These are phyloP conservation scores for Saccharomycopsis lassenensis DNA, from an alignment of 805 yeast genomes.

Conservation along the genomic window DNA sequence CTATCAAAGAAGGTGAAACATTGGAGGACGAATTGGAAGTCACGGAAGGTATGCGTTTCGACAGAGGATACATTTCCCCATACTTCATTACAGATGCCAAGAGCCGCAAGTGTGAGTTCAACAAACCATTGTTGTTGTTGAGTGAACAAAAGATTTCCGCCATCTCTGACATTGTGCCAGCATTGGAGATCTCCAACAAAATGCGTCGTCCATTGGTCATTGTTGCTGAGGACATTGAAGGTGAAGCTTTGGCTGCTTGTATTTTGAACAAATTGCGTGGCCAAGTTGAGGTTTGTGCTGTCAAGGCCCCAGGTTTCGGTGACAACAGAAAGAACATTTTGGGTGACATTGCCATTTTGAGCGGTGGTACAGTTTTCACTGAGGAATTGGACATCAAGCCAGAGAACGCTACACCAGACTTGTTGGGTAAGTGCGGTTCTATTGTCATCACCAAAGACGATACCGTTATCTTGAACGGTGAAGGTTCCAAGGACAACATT, in stretches of 20 bases:
- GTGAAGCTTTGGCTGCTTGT: constrained; percentile 98
- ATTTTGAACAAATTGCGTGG: constrained; percentile 95
- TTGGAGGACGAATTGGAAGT: constrained; percentile 93
- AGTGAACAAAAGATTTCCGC: constrained; percentile 89
- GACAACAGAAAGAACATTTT: constrained; percentile 95
- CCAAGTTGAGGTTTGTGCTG: constrained; percentile 95
- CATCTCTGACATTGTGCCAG: constrained; percentile 84
- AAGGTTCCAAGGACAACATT: constrained; percentile 73
- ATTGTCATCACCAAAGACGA: constrained; percentile 92
- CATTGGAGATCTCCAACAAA: constrained; percentile 87
- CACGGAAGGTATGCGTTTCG: constrained; percentile 97
- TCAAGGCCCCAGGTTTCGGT: constrained; percentile 98
- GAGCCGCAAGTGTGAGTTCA: constrained; percentile 87
- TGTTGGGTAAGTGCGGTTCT: constrained; percentile 86
- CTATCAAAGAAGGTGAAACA: constrained; percentile 95
- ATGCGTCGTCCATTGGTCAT: constrained; percentile 86
- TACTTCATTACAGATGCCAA: constrained; percentile 93
- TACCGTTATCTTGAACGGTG: constrained; percentile 87
- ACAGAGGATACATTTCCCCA: constrained; percentile 94
- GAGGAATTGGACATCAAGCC: constrained; percentile 95
- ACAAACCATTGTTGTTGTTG: constrained; percentile 79
- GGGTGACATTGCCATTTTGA: constrained; percentile 88
- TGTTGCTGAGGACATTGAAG: constrained; percentile 92
- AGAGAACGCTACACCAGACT: constrained; percentile 82
- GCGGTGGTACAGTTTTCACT: constrained; percentile 81